Percentiles rank a stretch among this genome's conserved stretches.
Conservation (phyloP, 1,139 yeast genomes). For the Saccharomyces hybrid region DNA sequence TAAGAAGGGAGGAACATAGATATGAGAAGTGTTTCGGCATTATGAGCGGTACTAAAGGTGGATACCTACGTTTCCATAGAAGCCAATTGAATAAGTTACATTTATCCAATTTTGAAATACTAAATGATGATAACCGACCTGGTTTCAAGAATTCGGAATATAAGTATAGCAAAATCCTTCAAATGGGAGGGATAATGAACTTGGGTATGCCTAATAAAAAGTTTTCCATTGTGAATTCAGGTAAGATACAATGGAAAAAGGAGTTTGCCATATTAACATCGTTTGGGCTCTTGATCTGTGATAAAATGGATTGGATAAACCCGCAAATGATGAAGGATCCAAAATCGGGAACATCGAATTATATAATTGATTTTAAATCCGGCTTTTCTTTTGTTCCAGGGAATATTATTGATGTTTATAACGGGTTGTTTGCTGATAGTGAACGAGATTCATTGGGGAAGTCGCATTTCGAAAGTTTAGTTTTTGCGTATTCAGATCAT, state of each 20-base stretch:
- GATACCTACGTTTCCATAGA: constrained; percentile 23
- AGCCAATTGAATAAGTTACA: constrained; percentile 14
- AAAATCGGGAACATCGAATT: constrained; percentile 21
- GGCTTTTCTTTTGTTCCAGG: constrained; percentile 6
- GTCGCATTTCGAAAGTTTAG: constrained; percentile 3
- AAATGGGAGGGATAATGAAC: constrained; percentile 26
- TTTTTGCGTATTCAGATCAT: not conserved
- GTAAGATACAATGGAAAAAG: constrained; percentile 35
- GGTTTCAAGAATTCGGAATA: constrained; percentile 10
- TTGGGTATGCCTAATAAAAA: constrained; percentile 15
- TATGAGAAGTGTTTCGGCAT: constrained; percentile 21
- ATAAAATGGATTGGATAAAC: constrained; percentile 28
- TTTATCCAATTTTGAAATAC: constrained; percentile 15
- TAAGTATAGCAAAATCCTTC: constrained; percentile 25
- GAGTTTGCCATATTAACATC: constrained; percentile 40
- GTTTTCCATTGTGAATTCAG: constrained; percentile 26
- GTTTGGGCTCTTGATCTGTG: constrained; percentile 40
- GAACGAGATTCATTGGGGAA: constrained; percentile 8
- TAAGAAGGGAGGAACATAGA: constrained; percentile 7
- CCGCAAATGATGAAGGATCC: constrained; percentile 22
- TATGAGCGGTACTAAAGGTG: constrained; percentile 28
- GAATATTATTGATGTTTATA: constrained; percentile 11
- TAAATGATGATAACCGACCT: constrained; percentile 8
- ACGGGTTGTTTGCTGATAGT: constrained; percentile 22
- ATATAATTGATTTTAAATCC: constrained; percentile 24